phyloP scores from a whole-genome alignment of 768 basidiomycete genomes.

The Tubosaeta brunneosetosa region DNA sequence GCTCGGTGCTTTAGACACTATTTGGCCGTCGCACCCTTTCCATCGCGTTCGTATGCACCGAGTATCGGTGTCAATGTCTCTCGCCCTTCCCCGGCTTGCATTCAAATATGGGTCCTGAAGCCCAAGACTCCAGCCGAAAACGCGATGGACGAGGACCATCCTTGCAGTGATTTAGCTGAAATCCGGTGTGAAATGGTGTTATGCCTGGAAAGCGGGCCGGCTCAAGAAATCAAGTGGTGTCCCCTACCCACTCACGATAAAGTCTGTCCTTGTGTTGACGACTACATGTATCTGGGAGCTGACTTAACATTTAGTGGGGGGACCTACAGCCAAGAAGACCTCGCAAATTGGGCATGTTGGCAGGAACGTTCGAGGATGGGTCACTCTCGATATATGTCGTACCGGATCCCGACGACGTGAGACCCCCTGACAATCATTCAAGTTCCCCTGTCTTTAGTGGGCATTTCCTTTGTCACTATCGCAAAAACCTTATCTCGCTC shows the following conservation, averaged over 20 bases:
- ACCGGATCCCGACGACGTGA: slow-evolving; percentile 67
- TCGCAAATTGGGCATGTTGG: slow-evolving; percentile 77
- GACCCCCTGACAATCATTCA: slow-evolving; percentile 22
- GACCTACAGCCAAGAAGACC: slow-evolving; percentile 16
- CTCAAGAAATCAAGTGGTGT: slow-evolving; percentile 87
- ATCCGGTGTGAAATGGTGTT: slow-evolving; percentile 82
- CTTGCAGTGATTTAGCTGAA: slow-evolving; percentile 15
- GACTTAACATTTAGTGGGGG: slow-evolving; percentile 15
- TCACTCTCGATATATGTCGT: slow-evolving; percentile 73
- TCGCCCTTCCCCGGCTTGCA: slow-evolving; percentile 56
- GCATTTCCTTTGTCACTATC: slow-evolving; percentile 12
- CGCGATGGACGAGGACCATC: slow-evolving; percentile 24
- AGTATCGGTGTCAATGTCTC: slow-evolving; percentile 56
- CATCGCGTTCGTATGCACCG: slow-evolving; percentile 59
- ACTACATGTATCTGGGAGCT: neutral
- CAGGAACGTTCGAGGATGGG: slow-evolving; percentile 85
- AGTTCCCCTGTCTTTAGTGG: slow-evolving; percentile 47
- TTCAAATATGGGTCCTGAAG: slow-evolving; percentile 81
- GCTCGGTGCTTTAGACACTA: slow-evolving; percentile 65
- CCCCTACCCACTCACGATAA: slow-evolving; percentile 78
- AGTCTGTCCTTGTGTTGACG: slow-evolving; percentile 26
- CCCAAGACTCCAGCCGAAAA: slow-evolving; percentile 15
- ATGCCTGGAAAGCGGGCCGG: slow-evolving; percentile 77
- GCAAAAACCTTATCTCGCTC: neutral
- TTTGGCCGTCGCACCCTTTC: slow-evolving; percentile 76